Evolutionary conservation across 2,329 filamentous ascomycete genomes (phyloP), one percentile per base, ranked within the genome.

Genomic region (Hypoxylon sp.): DNA sequence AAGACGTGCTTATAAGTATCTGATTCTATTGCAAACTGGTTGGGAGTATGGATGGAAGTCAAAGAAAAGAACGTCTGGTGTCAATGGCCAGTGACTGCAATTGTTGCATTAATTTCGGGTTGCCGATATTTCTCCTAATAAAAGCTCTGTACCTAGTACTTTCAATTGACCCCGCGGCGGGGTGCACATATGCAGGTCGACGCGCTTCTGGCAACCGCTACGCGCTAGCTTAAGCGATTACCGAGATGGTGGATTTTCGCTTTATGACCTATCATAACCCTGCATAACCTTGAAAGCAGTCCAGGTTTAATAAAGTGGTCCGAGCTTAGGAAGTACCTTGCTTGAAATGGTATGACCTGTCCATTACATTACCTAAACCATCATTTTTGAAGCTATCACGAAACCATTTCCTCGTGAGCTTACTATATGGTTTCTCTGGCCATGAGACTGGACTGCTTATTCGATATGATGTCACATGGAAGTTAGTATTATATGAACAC

Each of bases 381-480:
- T 62, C 47, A 29, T 58, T 59, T 64, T 68, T 66, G 68, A 70
- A 70, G 68, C 62, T 65, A 70, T 70, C 68, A 44, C 54, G 35
- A 64, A 56, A 42, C 29, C 26, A 55, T 55, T 48, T 50, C 56
- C 35, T 53, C 48, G 26, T 14, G 31, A 63, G 39, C 35, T 58
- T 62, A 33, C 24, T 44, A 17, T 59, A 29, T 50, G 14, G 14
- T 29, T 46, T 37, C 1, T 47, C 35, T 42, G 22, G 37, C 31
- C 35, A 51, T 59, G 57, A 39, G 62, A 46, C 29, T 19, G 22
- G 37, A 14, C 35, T 29, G n/a, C 39, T 24, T 44, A 33, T 29
- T 62, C 14, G 35, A 53, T 37, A 33, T 37, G 17, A 51, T 56
- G 17, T 52, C 11, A 14, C 14, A 14, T 33, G 11, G 53, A 60